These are phyloP conservation scores for Misopates orontium DNA, from an alignment of 257 asterid species.

Conservation along the genomic window DNA sequence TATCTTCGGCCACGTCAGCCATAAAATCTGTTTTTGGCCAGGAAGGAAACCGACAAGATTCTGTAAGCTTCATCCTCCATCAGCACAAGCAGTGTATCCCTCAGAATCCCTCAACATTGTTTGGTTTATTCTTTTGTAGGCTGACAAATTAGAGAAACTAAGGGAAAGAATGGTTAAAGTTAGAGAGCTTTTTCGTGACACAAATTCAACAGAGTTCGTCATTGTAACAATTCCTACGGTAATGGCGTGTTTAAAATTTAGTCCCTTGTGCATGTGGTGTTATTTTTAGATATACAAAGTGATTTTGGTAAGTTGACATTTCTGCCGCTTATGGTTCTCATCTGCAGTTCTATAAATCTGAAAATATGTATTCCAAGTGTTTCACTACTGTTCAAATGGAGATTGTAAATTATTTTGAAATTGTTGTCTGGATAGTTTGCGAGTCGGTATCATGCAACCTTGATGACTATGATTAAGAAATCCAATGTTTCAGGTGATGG, in stretches of 20 bases:
- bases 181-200: constrained; percentile 90
- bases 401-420: background rate
- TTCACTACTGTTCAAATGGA: too few relatives aligned
- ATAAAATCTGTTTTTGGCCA: constrained; percentile 93
- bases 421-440: background rate
- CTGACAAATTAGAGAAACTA: constrained; percentile 81
- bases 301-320: too few relatives aligned
- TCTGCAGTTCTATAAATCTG: too few relatives aligned
- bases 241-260: constrained; percentile 26
- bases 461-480: background rate
- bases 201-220: constrained; percentile 80
- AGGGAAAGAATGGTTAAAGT: constrained; percentile 98
- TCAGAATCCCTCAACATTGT: constrained; percentile 26
- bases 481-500: constrained; percentile 74
- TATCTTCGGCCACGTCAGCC: constrained; percentile 92
- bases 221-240: constrained; percentile 99
- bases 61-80: constrained; percentile 51
- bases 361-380: too few relatives aligned
- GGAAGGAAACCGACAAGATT: constrained; percentile 56
- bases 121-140: constrained; percentile 40
- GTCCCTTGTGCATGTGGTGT: too few relatives aligned
- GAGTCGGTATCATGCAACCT: background rate
- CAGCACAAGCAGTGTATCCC: constrained; percentile 19
- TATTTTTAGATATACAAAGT: too few relatives aligned
- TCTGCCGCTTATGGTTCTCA: too few relatives aligned